Base-by-base conservation (phyloP, 2,329 filamentous ascomycete species). In the Botrytis byssoidea region DNA sequence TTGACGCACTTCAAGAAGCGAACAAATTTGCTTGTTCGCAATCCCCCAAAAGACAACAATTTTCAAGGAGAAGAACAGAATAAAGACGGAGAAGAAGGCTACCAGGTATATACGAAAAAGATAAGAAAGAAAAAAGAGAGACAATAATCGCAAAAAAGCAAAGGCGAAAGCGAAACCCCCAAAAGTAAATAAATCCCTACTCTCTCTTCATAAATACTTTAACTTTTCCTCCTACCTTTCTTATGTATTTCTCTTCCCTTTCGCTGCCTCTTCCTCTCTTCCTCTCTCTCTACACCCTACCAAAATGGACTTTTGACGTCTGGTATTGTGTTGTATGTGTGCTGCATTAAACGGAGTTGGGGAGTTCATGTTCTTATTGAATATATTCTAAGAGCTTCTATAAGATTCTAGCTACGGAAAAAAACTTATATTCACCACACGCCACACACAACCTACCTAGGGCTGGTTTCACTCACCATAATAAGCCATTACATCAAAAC, bases 311-410 rank as follows among this genome's bases (percentile, higher is more conserved):
- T 57, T 18, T 25, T 25, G 59, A 61, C 22, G 22, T n/a, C 22
- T 42, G n/a, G 60, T n/a, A 8, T 64, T 64, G 60, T 64, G 59
- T 61, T 40, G 59, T 16, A 16, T 61, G 59, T 57, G 16, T 61
- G 14, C 59, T 25, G 35, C 35, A 61, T 40, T 35, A 61, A 61
- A 65, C 29, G 42, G 64, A 51, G 32, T 46, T 32, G 63, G 44
- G 61, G 16, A 44, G 61, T 40, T 63, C 40, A 44, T 29, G 61
- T 48, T 40, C 46, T 20, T 20, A 22, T 40, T 55, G 46, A 55
- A 67, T 55, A 55, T 40, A 55, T 68, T 68, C 65, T 68, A 68
- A 68, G 66, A 57, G 48, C 14, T 68, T 68, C 66, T 55, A 68
- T 57, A 37, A 42, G 66, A 57, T 68, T 68, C 66, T 57, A 68